These are phyloP conservation scores for Sclerotinia subarctica DNA, from an alignment of 2,329 filamentous ascomycete genomes.

Conservation along the genomic window DNA sequence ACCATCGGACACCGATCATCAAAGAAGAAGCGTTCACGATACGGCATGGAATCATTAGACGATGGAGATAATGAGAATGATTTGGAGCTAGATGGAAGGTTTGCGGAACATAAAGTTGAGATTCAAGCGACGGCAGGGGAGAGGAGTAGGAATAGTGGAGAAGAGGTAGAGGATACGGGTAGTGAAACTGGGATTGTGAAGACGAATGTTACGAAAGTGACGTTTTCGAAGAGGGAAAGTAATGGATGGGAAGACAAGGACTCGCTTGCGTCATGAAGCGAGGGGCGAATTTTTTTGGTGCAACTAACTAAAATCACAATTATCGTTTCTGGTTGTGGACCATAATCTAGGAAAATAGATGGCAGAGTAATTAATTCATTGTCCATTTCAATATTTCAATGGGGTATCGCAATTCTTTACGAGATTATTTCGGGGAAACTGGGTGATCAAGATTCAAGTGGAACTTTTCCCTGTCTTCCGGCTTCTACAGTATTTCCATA, in stretches of 20 bases:
- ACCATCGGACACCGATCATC: slow-evolving; percentile 14
- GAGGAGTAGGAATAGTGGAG: neutral
- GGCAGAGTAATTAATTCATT: no score
- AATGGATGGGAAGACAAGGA: neutral
- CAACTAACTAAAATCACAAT: no score
- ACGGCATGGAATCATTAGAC: neutral
- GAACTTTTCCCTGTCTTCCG: no score
- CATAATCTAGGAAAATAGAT: no score
- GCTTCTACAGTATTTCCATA: no score
- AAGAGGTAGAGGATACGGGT: neutral
- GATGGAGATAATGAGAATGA: neutral
- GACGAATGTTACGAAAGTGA: neutral
- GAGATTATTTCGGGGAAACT: no score
- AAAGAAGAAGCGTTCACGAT: neutral
- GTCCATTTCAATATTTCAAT: no score
- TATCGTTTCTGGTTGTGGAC: no score
- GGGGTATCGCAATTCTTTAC: no score
- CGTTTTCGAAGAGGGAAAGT: neutral
- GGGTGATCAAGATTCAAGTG: no score
- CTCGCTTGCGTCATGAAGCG: neutral
- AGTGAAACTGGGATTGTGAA: slow-evolving; percentile 1
- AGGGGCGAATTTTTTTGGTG: no score
- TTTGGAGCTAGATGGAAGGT: neutral
- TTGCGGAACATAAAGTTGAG: slow-evolving; percentile 1
- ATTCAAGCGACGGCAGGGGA: neutral